Percentiles rank a stretch among this genome's conserved stretches.
Evolutionary conservation across 2,329 filamentous ascomycete species (phyloP).

Genomic region (Ophiostoma sp.): DNA sequence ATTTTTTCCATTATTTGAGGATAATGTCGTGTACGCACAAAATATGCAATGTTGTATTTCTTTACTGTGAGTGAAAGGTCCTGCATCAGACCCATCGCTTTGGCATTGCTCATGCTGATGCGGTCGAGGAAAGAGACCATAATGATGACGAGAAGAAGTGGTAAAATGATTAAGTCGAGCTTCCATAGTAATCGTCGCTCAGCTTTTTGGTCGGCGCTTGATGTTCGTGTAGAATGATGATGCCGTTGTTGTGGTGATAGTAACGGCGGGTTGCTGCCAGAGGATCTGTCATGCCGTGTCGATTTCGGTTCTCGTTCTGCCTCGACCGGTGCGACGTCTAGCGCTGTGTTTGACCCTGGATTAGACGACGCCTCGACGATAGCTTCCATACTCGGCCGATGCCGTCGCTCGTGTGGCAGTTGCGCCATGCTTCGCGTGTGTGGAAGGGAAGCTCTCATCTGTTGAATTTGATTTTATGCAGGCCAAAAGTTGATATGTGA

Average conservation of each 20-base stretch:
- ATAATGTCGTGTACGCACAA: constrained; percentile 11
- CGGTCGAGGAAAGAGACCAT: constrained; percentile 26
- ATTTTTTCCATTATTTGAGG: too few species aligned
- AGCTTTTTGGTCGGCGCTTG: background rate
- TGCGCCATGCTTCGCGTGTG: background rate
- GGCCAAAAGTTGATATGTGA: background rate
- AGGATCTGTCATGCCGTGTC: background rate
- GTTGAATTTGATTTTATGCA: too few species aligned
- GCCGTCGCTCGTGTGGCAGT: background rate
- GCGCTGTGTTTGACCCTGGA: background rate
- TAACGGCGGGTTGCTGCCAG: background rate
- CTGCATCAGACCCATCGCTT: constrained; percentile 19
- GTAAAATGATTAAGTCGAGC: constrained; percentile 23
- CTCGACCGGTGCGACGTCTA: background rate
- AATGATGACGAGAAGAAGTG: constrained; percentile 9
- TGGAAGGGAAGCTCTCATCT: background rate
- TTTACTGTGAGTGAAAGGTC: constrained; percentile 33
- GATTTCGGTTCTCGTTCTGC: background rate
- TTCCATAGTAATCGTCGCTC: constrained; percentile 25
- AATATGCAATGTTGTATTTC: constrained; percentile 43
- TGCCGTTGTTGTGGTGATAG: background rate
- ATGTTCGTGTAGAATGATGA: background rate
- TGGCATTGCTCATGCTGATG: constrained; percentile 27
- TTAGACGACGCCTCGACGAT: background rate
- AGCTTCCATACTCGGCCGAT: background rate